Evolutionary conservation across 2,329 filamentous ascomycete species (phyloP), one percentile per base, ranked within the genome.

Genomic region (Arthrinium puccinioides): DNA sequence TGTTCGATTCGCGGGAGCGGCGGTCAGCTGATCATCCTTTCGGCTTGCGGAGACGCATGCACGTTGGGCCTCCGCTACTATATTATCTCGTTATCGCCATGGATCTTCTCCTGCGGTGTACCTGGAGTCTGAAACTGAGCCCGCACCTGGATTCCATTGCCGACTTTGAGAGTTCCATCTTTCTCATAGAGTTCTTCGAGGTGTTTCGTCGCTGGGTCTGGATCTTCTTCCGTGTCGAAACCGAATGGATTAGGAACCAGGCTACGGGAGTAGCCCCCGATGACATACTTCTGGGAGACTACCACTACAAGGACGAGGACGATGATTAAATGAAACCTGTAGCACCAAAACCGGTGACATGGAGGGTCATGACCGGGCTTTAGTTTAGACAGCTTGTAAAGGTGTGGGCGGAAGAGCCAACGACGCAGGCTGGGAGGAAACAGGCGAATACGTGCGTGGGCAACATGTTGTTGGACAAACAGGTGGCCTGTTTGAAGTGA

Each of bases 171-270:
- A 82, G 81, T 38, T 87, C 87, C 7, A 85, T 97, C 30, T 98
- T 96, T 56, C 52, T 90, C 19, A 77, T 97, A 52, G 84, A 96
- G 66, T 72, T 86, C 30, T 67, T 95, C 9, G 92, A 98, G 64
- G 84, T 97, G 14, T 71, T 87, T 31, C 75, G 92, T 32, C 74
- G 92, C 40, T 97, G 90, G 88, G 74, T 97, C 43, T 98, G 92
- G 92, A 87, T 96, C 40, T 97, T 96, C 62, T 87, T 97, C 63
- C 77, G 92, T 9, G 82, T 94, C 27, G 92, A 98, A 69, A 89
- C 87, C 16, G 92, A 98, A 66, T 95, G 85, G 84, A 75, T 87
- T 61, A 69, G 79, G 63, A 72, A 62, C 47, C 65, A 63, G 11
- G 58, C 61, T 14, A 55, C 57, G 39, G 74, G 72, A 69, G 40